Evolutionary conservation across 2,329 filamentous ascomycete genomes (phyloP).

Genomic region (Stemphylium beticola): DNA sequence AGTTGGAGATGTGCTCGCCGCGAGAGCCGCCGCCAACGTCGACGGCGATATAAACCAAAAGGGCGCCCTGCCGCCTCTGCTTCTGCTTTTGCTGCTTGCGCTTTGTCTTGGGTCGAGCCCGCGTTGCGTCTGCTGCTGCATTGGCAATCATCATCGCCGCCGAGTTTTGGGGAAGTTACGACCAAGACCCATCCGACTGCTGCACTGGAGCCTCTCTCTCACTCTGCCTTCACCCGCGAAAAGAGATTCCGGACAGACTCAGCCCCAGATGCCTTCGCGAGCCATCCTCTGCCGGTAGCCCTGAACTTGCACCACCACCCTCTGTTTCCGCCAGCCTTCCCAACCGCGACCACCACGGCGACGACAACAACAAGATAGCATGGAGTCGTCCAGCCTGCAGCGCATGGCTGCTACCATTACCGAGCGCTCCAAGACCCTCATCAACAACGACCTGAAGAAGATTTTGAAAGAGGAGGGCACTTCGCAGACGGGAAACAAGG

Average conservation of each 20-base stretch:
- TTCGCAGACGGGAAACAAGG: constrained; percentile 82
- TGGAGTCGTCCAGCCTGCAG: constrained; percentile 49
- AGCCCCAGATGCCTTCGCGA: constrained; percentile 18
- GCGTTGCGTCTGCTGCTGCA: not conserved
- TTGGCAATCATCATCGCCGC: not conserved
- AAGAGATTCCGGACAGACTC: not conserved
- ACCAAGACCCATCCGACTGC: constrained; percentile 22
- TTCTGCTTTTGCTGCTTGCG: not conserved
- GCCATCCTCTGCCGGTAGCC: constrained; percentile 22
- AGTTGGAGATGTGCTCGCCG: constrained; percentile 27
- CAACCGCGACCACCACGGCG: not conserved
- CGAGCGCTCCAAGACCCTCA: constrained; percentile 60
- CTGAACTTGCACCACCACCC: constrained; percentile 4
- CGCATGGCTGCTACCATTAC: constrained; percentile 48
- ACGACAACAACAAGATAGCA: constrained; percentile 19
- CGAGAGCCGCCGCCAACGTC: constrained; percentile 32
- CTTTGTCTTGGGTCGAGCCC: not conserved
- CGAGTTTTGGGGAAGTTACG: constrained; percentile 22
- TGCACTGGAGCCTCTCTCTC: constrained; percentile 14
- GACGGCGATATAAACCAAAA: constrained; percentile 17
- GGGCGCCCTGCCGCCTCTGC: constrained; percentile 1
- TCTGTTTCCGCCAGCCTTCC: constrained; percentile 7
- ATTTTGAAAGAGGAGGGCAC: constrained; percentile 75
- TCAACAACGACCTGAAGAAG: constrained; percentile 72
- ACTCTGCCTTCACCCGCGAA: constrained; percentile 12